Percentiles rank a stretch among this genome's conserved stretches.
These are phyloP conservation scores for Oryza meyeriana DNA, from an alignment of 176 grass and related monocot species.

Conservation along the genomic window DNA sequence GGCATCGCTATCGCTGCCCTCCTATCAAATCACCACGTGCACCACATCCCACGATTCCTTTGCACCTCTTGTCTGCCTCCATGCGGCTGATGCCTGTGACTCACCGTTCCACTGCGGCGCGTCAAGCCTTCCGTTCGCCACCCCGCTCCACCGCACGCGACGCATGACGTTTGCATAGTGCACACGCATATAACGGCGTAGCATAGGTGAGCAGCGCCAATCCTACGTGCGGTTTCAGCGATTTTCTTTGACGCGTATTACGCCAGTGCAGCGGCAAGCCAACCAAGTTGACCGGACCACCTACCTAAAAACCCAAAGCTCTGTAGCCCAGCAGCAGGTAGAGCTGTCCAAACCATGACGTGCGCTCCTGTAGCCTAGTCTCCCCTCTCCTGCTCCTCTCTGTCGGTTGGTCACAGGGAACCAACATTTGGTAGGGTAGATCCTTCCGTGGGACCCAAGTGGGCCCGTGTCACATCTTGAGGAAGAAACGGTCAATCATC, in stretches of 20 bases:
- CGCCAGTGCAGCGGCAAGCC: neutral
- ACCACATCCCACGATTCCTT: neutral
- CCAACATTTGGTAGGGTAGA: neutral
- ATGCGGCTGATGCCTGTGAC: neutral
- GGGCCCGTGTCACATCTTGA: neutral
- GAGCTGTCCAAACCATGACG: neutral
- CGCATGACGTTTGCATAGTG: neutral
- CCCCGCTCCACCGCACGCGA: neutral
- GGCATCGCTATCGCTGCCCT: neutral
- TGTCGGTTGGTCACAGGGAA: neutral
- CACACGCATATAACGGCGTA: neutral
- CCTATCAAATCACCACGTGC: neutral
- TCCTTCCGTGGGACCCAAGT: neutral
- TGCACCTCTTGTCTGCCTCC: neutral
- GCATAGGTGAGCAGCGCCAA: neutral
- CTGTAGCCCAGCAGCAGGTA: neutral
- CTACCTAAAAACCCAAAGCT: neutral
- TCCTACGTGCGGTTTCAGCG: neutral
- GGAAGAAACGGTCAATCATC: neutral
- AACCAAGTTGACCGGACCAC: constrained; percentile 15
- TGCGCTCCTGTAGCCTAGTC: neutral
- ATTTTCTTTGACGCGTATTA: neutral
- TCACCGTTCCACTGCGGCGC: neutral
- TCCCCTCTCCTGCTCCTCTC: neutral
- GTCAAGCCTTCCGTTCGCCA: neutral